Base-by-base conservation (phyloP, 176 grass and related monocot species). In the Oryza brachyantha region DNA sequence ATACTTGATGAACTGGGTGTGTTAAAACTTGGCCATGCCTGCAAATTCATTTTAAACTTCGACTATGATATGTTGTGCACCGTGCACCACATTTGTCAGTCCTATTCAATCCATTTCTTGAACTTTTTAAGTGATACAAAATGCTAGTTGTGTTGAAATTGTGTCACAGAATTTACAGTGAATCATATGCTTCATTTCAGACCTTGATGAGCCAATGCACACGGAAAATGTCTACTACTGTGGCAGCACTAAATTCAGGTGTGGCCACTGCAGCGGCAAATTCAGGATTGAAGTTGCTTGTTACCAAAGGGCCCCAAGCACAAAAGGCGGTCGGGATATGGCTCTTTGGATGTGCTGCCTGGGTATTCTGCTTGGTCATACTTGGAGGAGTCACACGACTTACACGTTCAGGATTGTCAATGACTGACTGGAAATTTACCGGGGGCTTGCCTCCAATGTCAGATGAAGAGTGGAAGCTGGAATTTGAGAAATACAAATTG, bases 371-470 rank as follows among this genome's bases (percentile, higher is more conserved):
- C 72, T 85, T 99, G 78, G 92, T 99, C 74, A 87, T 99, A 74
- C 83, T 99, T 9, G 90, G 96, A 72, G 96, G 96, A 38, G 87
- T 99, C 21, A 99, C 96, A 29, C 88, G 96, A 8, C 96, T 99
- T 35, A 99, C 96, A 62, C 92, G 92, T 66, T 99, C 92, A 42
- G 96, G 96, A 39, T 19, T 99, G 67, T 95, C 96, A 67, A 99
- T 99, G 96, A 99, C 92, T 52, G 92, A 99, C 55, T 99, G 96
- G 92, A 99, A 95, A 63, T 95, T 99, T 52, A 85, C 90, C 2
- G 96, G 96, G 55, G 36, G 63, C 25, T 89, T 93, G 66, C 96
- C 96, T 93, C 96, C 96, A 52, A 34, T 99, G 55, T 89, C 90
- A 27, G 75, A 95, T 3, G 61, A 94, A 54, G 74, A 88, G 19